phyloP scores from a whole-genome alignment of 495 filamentous ascomycete genomes.

The Aspergillus incahuasiensis region DNA sequence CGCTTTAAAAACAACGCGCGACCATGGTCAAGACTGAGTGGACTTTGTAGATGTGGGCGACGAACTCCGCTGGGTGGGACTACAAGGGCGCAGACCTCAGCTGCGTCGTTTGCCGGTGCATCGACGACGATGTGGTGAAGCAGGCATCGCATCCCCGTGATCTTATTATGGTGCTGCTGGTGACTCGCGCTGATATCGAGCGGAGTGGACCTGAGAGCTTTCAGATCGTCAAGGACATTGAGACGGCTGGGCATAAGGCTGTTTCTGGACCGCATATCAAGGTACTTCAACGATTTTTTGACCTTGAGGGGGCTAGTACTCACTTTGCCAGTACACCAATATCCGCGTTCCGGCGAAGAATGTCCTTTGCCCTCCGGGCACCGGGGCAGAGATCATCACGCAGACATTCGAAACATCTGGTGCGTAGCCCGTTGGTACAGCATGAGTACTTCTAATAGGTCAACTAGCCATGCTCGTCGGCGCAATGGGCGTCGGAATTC shows the following conservation, averaged over 20 bases:
- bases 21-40: background rate
- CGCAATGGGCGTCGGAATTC: constrained; percentile 13
- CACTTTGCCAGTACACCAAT: constrained; percentile 7
- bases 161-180: constrained; percentile 11
- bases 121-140: background rate
- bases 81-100: constrained; percentile 11
- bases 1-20: background rate
- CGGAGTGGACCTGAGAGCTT: background rate
- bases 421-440: background rate
- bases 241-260: constrained; percentile 12
- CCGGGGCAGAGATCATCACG: constrained; percentile 5
- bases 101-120: constrained; percentile 13
- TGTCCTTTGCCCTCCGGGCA: constrained; percentile 6
- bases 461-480: constrained; percentile 13
- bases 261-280: constrained; percentile 14
- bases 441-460: background rate
- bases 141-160: background rate
- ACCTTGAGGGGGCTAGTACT: background rate
- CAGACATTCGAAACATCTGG: constrained; percentile 13
- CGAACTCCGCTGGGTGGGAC: constrained; percentile 14
- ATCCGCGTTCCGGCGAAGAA: constrained; percentile 11
- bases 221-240: constrained; percentile 8
- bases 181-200: constrained; percentile 9
- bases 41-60: constrained; percentile 10
- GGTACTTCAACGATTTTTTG: background rate